Evolutionary conservation across 495 filamentous ascomycete species (phyloP).

Genomic region (Daldinia vernicosa): DNA sequence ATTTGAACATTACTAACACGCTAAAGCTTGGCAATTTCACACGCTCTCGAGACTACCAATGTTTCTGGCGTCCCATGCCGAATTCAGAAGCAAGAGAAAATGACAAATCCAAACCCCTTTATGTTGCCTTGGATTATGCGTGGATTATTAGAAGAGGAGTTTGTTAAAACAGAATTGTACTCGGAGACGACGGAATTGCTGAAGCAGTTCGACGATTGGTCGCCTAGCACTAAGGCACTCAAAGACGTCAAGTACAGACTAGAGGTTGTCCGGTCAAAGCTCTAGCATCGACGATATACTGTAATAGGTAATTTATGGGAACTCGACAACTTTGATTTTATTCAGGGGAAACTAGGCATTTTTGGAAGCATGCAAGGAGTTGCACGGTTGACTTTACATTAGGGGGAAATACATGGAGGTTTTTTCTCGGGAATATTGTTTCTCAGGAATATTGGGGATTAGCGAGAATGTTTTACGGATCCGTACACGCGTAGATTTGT

Average conservation of each 20-base stretch:
- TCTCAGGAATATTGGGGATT: constrained; percentile 3
- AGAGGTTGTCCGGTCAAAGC: constrained; percentile 87
- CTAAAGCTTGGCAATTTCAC: constrained; percentile 77
- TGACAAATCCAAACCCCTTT: constrained; percentile 75
- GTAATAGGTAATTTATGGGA: background rate
- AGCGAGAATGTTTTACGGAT: constrained; percentile 26
- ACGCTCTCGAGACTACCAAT: constrained; percentile 83
- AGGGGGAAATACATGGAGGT: constrained; percentile 8
- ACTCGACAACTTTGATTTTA: constrained; percentile 14
- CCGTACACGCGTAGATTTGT: constrained; percentile 12
- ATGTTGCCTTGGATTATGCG: constrained; percentile 94
- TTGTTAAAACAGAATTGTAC: constrained; percentile 80
- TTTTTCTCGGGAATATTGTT: constrained; percentile 2
- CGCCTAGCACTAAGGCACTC: constrained; percentile 83
- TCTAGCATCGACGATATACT: constrained; percentile 54
- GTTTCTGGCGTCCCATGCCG: constrained; percentile 59
- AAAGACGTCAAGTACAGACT: constrained; percentile 97
- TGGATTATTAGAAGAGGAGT: constrained; percentile 89
- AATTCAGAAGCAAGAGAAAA: constrained; percentile 59
- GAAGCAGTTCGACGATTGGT: constrained; percentile 92
- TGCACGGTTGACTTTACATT: constrained; percentile 14
- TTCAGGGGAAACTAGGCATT: background rate
- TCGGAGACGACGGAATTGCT: constrained; percentile 82
- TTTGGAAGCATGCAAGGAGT: constrained; percentile 29
- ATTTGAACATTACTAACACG: constrained; percentile 33